phyloP scores from a whole-genome alignment of 2,329 filamentous ascomycete genomes.

The Ceratocystiopsis minuta region DNA sequence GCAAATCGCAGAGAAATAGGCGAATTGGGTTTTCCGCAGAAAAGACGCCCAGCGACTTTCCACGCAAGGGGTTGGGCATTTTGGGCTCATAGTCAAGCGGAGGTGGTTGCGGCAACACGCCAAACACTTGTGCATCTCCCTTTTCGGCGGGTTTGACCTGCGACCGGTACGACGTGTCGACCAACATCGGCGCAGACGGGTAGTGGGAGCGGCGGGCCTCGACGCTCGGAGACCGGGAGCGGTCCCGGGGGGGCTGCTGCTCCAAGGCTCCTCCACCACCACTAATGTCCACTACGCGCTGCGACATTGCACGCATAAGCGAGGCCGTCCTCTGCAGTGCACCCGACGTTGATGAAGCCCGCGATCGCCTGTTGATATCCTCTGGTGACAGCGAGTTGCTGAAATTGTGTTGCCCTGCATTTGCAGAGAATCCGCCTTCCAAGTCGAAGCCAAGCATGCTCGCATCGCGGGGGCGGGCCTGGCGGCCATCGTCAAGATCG shows the following conservation, averaged over 20 bases:
- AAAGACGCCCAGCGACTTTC: conserved; percentile 73
- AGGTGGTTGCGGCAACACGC: conserved; percentile 13
- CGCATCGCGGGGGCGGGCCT: conserved; percentile 27
- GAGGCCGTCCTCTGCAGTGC: conserved; percentile 54
- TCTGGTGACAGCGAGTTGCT: conserved; percentile 36
- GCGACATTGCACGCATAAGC: conserved; percentile 74
- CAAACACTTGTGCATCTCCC: conserved; percentile 16
- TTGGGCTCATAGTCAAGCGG: conserved; percentile 15
- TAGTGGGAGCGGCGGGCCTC: conserved; percentile 32
- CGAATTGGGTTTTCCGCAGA: conserved; percentile 59
- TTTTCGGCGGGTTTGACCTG: conserved; percentile 31
- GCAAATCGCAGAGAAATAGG: conserved; percentile 56
- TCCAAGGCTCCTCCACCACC: conserved; percentile 78
- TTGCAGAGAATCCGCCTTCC: conserved; percentile 4
- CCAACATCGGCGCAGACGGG: conserved; percentile 23
- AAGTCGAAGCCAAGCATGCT: conserved; percentile 11
- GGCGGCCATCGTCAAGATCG: conserved; percentile 33
- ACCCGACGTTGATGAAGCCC: conserved; percentile 43
- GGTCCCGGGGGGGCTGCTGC: conserved; percentile 42
- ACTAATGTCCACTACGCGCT: conserved; percentile 92
- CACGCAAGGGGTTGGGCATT: conserved; percentile 61
- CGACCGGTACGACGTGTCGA: conserved; percentile 34
- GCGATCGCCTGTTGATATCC: conserved; percentile 32
- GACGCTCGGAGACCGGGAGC: conserved; percentile 29
- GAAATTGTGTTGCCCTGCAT: conserved; percentile 38